Conservation (phyloP, 257 asterid species). For the Apocynum venetum region DNA sequence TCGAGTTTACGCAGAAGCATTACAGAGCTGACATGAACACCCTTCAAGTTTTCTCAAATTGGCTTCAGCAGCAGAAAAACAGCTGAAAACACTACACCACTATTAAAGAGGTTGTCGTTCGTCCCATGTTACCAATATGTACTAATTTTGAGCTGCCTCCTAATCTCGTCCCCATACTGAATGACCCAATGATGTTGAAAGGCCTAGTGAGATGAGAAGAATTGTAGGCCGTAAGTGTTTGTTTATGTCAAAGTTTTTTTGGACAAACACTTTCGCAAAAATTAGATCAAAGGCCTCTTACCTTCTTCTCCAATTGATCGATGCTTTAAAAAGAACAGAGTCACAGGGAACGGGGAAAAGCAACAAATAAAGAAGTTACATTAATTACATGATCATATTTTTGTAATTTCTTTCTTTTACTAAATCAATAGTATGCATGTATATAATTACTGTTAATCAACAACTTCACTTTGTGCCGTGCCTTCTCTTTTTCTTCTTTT, state of each 20-base stretch:
- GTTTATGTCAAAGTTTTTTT: constrained; percentile 11
- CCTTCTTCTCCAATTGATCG: not conserved
- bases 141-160: not conserved
- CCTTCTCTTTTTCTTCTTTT: too few species aligned
- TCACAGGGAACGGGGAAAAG: too few species aligned
- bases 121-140: constrained; percentile 6
- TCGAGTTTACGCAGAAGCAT: constrained; percentile 83
- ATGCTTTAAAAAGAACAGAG: not conserved
- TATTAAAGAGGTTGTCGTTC: too few species aligned
- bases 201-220: too few species aligned
- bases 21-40: constrained; percentile 94
- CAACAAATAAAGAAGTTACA: not conserved
- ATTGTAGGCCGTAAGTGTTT: not conserved
- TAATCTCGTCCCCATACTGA: not conserved
- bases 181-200: constrained; percentile 4
- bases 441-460: not conserved
- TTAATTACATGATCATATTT: not conserved
- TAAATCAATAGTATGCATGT: not conserved
- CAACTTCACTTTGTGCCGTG: not conserved
- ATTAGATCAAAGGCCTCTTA: not conserved
- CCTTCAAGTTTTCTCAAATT: constrained; percentile 54
- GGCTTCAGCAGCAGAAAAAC: constrained; percentile 46
- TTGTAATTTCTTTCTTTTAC: too few species aligned
- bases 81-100: not conserved
- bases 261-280: not conserved